phyloP scores from a whole-genome alignment of 225 moss, liverwort and hornwort genomes.

The Marchantia polymorpha region DNA sequence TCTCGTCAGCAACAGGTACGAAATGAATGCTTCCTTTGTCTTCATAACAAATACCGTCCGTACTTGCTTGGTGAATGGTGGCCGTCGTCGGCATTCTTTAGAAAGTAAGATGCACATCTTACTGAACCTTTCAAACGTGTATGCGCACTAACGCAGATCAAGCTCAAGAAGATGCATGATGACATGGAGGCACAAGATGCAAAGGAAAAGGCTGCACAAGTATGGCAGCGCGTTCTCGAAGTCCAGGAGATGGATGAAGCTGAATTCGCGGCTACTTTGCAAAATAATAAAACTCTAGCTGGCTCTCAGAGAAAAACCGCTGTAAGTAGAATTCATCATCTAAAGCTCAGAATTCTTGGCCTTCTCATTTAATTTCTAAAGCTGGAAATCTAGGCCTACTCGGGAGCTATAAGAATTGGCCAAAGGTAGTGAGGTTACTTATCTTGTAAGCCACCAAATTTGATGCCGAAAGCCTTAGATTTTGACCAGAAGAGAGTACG shows the following conservation, averaged over 20 bases:
- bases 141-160: constrained; percentile 18
- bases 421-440: neutral
- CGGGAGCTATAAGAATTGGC: too few species aligned
- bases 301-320: constrained; percentile 22
- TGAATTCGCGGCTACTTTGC: constrained; percentile 23
- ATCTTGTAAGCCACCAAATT: neutral
- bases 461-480: too few species aligned
- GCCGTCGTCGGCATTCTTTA: too few species aligned
- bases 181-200: constrained; percentile 31
- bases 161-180: constrained; percentile 25
- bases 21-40: neutral
- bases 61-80: too few species aligned
- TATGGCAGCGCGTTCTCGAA: constrained; percentile 40
- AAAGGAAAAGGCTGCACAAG: constrained; percentile 28
- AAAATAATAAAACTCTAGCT: constrained; percentile 25
- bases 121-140: too few species aligned
- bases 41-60: too few species aligned
- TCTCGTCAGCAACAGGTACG: constrained; percentile 41
- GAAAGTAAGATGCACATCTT: too few species aligned
- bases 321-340: too few species aligned
- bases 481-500: too few species aligned
- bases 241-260: constrained; percentile 40
- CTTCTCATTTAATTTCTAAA: too few species aligned
- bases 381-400: too few species aligned
- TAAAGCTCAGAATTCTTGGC: too few species aligned